Evolutionary conservation across 305 asterid genomes (phyloP), one percentile per base, ranked within the genome.

Genomic region (Nicotiana rustica): DNA sequence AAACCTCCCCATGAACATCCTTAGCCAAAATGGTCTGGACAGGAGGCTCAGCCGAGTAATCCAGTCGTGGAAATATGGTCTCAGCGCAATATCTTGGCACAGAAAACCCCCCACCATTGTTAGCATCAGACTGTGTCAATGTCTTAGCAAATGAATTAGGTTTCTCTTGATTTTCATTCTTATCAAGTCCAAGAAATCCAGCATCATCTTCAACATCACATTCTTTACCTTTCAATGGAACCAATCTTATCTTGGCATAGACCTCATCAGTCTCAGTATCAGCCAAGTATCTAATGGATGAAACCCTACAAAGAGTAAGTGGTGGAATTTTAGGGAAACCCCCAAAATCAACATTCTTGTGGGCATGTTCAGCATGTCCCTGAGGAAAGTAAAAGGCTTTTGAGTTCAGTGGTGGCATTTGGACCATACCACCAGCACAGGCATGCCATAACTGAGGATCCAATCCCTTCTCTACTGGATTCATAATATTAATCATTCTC

Each of bases 61-160:
- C 96, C 86, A 95, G 71, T 86, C 92, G 82, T 0, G 99, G 98
- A 25, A 95, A 95, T 9, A 95, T 92, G 12, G 97, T 95, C 90
- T 95, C 99, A 5, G 98, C 99, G 56, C 99, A 95, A 68, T 93
- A 95, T 65, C 98, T 79, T 0, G 99, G 99, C 0, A 93, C 97
- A 25, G 99, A 95, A 86, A 95, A 95, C 1, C 98, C 97, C 25
- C 99, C 99, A 38, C 98, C 99, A 71, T 95, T 95, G 88, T 95
- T 95, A 1, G 98, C 98, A 81, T 95, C 98, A 49, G 98, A 95
- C 84, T 95, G 98, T 3, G 98, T 93, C 68, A 95, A 84, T 5
- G 99, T 95, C 91, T 95, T 95, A 0, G 99, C 96, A 62, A 95
- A 95, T 5, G 97, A 93, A 80, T 87, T 92, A 49, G 91, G 83